Percentiles rank a stretch among this genome's conserved stretches.
phyloP scores from a whole-genome alignment of 495 filamentous ascomycete species.

The Thozetella sp. region DNA sequence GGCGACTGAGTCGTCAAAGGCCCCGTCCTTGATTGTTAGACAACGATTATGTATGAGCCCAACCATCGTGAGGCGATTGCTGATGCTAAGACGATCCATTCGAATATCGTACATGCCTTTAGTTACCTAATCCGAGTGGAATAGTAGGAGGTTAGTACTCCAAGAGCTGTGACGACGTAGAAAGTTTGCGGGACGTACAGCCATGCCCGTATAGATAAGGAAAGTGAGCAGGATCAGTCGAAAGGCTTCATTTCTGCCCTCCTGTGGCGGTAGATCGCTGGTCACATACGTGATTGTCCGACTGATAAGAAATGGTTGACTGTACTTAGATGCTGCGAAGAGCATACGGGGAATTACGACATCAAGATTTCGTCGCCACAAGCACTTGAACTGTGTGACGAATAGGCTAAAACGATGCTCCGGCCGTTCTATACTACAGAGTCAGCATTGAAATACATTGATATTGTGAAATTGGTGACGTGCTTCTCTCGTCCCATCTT shows the following conservation, averaged over 20 bases:
- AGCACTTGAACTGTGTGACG: slow-evolving; percentile 37
- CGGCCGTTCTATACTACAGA: slow-evolving; percentile 5
- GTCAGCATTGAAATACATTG: not conserved
- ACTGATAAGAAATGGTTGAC: slow-evolving; percentile 61
- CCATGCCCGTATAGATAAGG: slow-evolving; percentile 62
- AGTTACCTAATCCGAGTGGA: slow-evolving; percentile 31
- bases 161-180: not conserved
- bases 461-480: not conserved
- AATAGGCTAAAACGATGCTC: slow-evolving; percentile 10
- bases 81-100: slow-evolving; percentile 55
- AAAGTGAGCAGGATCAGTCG: slow-evolving; percentile 57
- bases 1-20: slow-evolving; percentile 52
- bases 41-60: slow-evolving; percentile 58
- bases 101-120: slow-evolving; percentile 54
- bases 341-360: slow-evolving; percentile 53
- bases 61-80: slow-evolving; percentile 57
- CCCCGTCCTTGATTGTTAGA: slow-evolving; percentile 39
- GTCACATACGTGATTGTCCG: slow-evolving; percentile 49
- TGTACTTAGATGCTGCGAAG: slow-evolving; percentile 57
- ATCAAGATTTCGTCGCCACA: slow-evolving; percentile 47
- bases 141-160: not conserved
- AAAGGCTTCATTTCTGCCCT: slow-evolving; percentile 50
- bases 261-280: slow-evolving; percentile 25
- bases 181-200: slow-evolving; percentile 30
- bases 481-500: slow-evolving; percentile 11